Conservation (phyloP, 768 basidiomycete species). For the Rhizopogon roseolus region DNA sequence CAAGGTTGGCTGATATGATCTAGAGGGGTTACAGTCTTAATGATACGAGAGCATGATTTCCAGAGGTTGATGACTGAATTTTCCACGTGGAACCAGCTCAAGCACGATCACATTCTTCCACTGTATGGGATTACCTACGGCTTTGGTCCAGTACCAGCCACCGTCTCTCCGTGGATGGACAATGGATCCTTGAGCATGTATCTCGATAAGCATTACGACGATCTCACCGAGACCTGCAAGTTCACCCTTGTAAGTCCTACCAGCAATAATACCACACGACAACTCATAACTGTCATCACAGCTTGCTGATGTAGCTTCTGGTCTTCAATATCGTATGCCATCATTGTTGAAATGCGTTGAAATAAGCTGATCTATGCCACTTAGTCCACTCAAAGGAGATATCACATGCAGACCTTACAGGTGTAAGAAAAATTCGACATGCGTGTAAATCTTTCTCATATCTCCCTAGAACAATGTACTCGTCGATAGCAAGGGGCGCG, state of each 20-base stretch:
- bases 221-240: slow-evolving; percentile 4
- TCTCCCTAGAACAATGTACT: slow-evolving; percentile 10
- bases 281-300: not conserved
- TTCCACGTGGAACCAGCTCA: slow-evolving; percentile 8
- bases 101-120: slow-evolving; percentile 15
- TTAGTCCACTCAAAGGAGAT: not conserved
- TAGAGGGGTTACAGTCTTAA: not conserved
- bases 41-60: not conserved
- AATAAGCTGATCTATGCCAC: not conserved
- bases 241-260: slow-evolving; percentile 10
- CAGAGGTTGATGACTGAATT: not conserved
- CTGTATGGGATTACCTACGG: slow-evolving; percentile 10
- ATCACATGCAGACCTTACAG: not conserved
- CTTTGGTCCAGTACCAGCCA: slow-evolving; percentile 14
- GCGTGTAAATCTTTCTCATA: not conserved
- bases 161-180: slow-evolving; percentile 16
- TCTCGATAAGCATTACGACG: slow-evolving; percentile 4
- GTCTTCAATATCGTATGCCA: not conserved
- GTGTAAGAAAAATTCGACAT: not conserved
- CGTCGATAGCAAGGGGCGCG: slow-evolving; percentile 33
- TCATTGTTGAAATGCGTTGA: not conserved
- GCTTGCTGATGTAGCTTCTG: not conserved
- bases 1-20: no score
- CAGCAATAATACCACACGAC: not conserved
- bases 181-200: slow-evolving; percentile 9